These are phyloP conservation scores for Diaporthe humulicola DNA, from an alignment of 2,329 filamentous ascomycete genomes.

Conservation along the genomic window DNA sequence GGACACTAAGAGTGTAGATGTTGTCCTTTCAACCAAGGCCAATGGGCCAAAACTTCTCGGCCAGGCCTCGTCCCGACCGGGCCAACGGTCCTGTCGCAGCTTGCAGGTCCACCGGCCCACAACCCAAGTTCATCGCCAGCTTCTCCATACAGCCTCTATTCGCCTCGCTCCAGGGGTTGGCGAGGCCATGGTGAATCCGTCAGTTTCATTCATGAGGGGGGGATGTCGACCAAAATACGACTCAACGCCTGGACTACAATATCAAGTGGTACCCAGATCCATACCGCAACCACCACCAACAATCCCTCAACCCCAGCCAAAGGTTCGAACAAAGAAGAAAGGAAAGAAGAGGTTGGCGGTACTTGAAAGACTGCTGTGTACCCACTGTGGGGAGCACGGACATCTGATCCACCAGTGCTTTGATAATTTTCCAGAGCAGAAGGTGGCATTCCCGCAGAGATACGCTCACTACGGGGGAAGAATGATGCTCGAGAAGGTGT, in stretches of 20 bases:
- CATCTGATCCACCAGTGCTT: slow-evolving; percentile 16
- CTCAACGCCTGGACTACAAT: not conserved
- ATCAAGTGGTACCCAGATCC: not conserved
- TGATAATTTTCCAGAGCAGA: slow-evolving; percentile 19
- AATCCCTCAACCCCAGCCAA: not conserved
- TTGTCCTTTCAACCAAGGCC: not conserved
- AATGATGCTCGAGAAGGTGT: not conserved
- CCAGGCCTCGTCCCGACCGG: too few species aligned
- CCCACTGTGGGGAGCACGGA: not conserved
- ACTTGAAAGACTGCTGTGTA: not conserved
- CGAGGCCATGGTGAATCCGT: too few species aligned
- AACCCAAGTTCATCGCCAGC: not conserved
- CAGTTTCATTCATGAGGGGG: not conserved
- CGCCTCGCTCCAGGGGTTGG: not conserved
- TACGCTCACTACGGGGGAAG: not conserved
- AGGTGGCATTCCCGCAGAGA: not conserved
- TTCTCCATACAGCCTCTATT: not conserved
- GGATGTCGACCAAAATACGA: not conserved
- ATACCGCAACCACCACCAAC: not conserved
- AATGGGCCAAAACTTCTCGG: too few species aligned
- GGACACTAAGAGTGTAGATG: not conserved
- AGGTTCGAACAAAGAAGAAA: not conserved
- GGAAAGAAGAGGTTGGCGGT: not conserved
- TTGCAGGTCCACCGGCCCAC: too few species aligned
- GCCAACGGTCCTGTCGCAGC: too few species aligned